Percentiles rank a stretch among this genome's conserved stretches.
These are phyloP conservation scores for Pseudogymnoascus sp. DNA, from an alignment of 2,329 filamentous ascomycete species.

Conservation along the genomic window DNA sequence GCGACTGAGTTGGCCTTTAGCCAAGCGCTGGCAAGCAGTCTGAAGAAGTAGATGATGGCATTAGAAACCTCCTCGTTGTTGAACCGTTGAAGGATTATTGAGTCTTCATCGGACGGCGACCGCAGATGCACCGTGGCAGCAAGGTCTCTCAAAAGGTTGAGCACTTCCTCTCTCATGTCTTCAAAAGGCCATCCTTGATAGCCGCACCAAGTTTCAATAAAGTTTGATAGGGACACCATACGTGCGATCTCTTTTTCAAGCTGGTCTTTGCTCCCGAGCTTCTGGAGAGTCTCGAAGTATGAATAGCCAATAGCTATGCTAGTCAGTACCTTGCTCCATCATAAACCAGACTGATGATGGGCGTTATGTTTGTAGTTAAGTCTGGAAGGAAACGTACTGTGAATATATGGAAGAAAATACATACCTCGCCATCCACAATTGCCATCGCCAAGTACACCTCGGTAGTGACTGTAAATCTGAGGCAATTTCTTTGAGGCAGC, in stretches of 20 bases:
- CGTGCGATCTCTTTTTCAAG: constrained; percentile 65
- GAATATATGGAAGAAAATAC: constrained; percentile 30
- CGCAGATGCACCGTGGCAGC: constrained; percentile 43
- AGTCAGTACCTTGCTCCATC: constrained; percentile 17
- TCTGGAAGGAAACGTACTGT: background rate
- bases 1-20: constrained; percentile 65
- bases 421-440: constrained; percentile 97
- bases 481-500: constrained; percentile 29
- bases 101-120: constrained; percentile 44
- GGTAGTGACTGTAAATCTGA: constrained; percentile 77
- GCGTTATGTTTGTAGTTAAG: too few relatives aligned
- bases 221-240: constrained; percentile 61
- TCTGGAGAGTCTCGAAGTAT: constrained; percentile 81
- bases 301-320: constrained; percentile 61
- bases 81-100: constrained; percentile 56
- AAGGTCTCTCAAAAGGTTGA: constrained; percentile 59
- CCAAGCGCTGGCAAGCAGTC: constrained; percentile 77
- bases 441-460: constrained; percentile 82
- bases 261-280: constrained; percentile 54
- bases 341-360: constrained; percentile 9
- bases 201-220: constrained; percentile 64
- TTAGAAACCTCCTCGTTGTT: constrained; percentile 63
- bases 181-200: constrained; percentile 65
- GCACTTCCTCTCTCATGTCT: constrained; percentile 73
- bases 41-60: constrained; percentile 74